Conservation (phyloP, 2,329 filamentous ascomycete genomes). For the Pseudogymnoascus sp. region DNA sequence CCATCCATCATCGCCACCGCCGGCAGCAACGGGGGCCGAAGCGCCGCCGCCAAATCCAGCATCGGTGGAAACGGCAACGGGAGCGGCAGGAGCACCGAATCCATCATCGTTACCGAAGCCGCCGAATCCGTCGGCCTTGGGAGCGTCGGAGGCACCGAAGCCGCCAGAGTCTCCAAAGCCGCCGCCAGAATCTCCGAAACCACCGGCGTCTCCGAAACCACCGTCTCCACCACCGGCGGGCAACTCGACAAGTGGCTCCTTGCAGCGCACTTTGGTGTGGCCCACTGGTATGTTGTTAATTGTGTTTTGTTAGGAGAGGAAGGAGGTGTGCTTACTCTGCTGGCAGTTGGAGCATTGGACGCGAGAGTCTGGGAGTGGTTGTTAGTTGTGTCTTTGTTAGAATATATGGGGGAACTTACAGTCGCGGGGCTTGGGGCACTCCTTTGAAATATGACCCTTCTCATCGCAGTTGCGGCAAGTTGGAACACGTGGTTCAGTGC, state of each 20-base stretch:
- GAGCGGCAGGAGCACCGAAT: not conserved
- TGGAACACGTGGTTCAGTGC: slow-evolving; percentile 36
- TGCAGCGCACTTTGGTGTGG: slow-evolving; percentile 35
- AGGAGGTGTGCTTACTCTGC: slow-evolving; percentile 28
- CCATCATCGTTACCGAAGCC: not conserved
- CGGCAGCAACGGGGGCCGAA: not conserved
- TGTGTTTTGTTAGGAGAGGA: slow-evolving; percentile 10
- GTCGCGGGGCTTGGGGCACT: slow-evolving; percentile 50
- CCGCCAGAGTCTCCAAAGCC: slow-evolving; percentile 15
- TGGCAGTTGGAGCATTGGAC: slow-evolving; percentile 51
- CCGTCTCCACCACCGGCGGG: slow-evolving; percentile 21
- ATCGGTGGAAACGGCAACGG: not conserved
- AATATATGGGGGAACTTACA: slow-evolving; percentile 32
- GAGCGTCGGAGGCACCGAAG: not conserved
- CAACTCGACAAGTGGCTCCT: slow-evolving; percentile 26
- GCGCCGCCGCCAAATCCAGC: not conserved
- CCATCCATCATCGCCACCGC: not conserved
- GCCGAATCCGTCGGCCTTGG: not conserved
- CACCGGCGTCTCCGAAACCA: slow-evolving; percentile 16
- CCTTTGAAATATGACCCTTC: slow-evolving; percentile 50
- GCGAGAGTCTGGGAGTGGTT: slow-evolving; percentile 35
- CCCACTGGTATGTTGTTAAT: slow-evolving; percentile 25
- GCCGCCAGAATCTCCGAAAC: slow-evolving; percentile 14
- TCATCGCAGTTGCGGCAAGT: slow-evolving; percentile 57
- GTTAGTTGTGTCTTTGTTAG: slow-evolving; percentile 12